Evolutionary conservation across 495 filamentous ascomycete species (phyloP), one percentile per base, ranked within the genome.

Genomic region (Chaetomidium leptoderma): DNA sequence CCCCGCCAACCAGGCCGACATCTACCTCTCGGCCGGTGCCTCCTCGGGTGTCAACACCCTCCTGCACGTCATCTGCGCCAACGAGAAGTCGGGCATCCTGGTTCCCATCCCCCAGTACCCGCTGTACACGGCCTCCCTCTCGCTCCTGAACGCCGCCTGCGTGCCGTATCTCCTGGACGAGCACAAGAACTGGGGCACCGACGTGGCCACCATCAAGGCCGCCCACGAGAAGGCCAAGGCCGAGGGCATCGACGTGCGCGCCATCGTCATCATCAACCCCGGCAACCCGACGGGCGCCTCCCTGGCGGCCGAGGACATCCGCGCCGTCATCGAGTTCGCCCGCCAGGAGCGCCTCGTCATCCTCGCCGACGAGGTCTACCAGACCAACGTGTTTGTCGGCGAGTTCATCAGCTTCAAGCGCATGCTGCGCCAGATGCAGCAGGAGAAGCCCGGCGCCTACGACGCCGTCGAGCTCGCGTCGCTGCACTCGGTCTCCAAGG

Each of bases 41-140:
- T 97, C 92, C 0, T 90, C 91, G 2, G 93, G 93, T 54, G 93
- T 98, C 52, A 93, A 87, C 76, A 95, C 91, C 36, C 81, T 97
- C 57, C 79, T 98, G 46, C 89, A 91, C 74, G 79, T 95, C 70
- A 89, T 98, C 71, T 95, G 91, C 75, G 77, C 87, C 36, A 76
- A 78, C 21, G 84, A 85, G n/a, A 79, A 86, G 21, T 87, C 89
- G 9, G 93, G 93, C 55, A 82, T 98, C 30, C 82, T 98, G 29
- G 87, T 98, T 21, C 93, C 93, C 6, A 97, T 98, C 60, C 93
- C 93, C 8, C 93, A 98, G 73, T 98, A 98, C 70, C 93, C 93
- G 11, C 85, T 98, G 37, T 98, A 98, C 74, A 97, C 95, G 27
- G 93, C 93, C 37, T 96, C 92, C 2, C 82, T 98, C 53, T 73